Percentiles rank a stretch among this genome's conserved stretches.
These are phyloP conservation scores for Pigoraptor vietnamica DNA, from an alignment of 78 protist genomes.

Conservation along the genomic window DNA sequence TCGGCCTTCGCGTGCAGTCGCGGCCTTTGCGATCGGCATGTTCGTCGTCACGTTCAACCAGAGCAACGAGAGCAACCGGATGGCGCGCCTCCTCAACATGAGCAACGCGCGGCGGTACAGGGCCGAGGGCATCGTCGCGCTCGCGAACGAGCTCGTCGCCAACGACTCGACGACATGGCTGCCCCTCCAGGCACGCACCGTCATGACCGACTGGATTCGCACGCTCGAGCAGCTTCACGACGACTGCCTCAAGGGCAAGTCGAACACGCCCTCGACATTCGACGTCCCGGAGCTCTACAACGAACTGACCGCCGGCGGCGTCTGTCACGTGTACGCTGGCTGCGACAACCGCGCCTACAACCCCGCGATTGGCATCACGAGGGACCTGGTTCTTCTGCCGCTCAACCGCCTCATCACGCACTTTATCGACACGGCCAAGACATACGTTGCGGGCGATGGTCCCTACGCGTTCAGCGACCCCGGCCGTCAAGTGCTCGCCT, in stretches of 20 bases:
- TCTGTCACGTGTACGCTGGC: neutral
- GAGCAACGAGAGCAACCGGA: neutral
- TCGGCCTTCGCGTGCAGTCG: too few species aligned
- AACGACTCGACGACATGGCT: neutral
- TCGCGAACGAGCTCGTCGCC: neutral
- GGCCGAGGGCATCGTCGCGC: neutral
- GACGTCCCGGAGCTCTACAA: neutral
- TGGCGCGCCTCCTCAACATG: neutral
- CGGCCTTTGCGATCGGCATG: neutral
- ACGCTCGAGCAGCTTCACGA: neutral
- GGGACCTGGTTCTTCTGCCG: neutral
- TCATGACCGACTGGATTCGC: neutral
- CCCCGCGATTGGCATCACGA: neutral
- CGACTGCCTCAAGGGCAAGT: neutral
- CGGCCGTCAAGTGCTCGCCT: neutral
- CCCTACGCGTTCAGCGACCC: neutral
- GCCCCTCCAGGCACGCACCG: neutral
- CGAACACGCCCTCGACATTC: neutral
- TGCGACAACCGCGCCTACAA: neutral
- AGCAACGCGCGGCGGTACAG: neutral
- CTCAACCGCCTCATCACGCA: neutral
- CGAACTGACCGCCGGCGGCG: neutral
- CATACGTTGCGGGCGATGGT: neutral
- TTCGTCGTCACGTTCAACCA: neutral
- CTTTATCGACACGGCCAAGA: neutral